Evolutionary conservation across 768 basidiomycete species (phyloP), one percentile per base, ranked within the genome.

Genomic region (Suillus subalutaceus): DNA sequence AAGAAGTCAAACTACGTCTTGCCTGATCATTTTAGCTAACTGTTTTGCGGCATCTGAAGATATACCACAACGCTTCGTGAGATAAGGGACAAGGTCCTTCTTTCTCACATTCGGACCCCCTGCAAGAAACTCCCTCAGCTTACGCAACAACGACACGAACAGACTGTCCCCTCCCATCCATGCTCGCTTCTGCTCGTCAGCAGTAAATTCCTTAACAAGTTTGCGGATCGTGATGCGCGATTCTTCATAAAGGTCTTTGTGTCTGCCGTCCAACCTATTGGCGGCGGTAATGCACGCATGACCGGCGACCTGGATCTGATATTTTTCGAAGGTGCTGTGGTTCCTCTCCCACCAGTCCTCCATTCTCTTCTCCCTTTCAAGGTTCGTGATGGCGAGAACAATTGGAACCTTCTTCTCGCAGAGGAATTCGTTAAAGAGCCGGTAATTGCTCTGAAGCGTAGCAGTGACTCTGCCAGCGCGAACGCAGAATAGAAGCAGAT

Each of bases 401-500:
- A 74, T 72, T 6, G 79, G 41, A 44, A 69, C 70, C 35, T 69
- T 64, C 38, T 69, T 66, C 30, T 63, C 66, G 64, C 83, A 84
- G 38, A 84, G 78, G 32, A 79, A 74, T 23, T 83, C 77, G 41
- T 72, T 69, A 69, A 83, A 81, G 23, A 83, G 66, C 37, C 70
- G 66, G 67, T 81, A 84, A 64, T 82, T 84, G 68, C 76, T 74
- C 60, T 76, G 73, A 48, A 74, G 70, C 0, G 77, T 72, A 20
- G 77, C 73, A 41, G 74, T 79, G 71, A 83, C 76, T 63, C 79
- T 71, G 3, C 80, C 77, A 0, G 75, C 80, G 4, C 79, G 78
- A 74, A 83, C 76, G 68, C 79, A 78, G 62, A 78, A 84, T 3
- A 84, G 64, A 6, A 84, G 75, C 16, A 85, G 80, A 63, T 75